phyloP scores from a whole-genome alignment of 306 rosid genomes.

The Begonia masoniana region DNA sequence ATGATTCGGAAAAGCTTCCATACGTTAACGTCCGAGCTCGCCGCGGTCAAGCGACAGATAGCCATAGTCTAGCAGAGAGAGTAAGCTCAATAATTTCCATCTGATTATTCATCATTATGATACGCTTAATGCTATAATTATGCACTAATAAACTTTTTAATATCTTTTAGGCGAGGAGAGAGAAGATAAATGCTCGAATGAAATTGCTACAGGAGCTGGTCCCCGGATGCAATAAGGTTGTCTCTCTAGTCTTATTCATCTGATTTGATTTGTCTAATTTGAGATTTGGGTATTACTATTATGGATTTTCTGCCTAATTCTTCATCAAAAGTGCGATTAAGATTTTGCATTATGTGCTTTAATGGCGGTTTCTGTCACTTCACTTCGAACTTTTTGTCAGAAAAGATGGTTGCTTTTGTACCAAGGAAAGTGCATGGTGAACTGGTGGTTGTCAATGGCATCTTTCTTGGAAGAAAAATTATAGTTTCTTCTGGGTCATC shows the following conservation, averaged over 20 bases:
- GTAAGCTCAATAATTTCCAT: constrained; percentile 34
- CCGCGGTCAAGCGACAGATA: constrained; percentile 97
- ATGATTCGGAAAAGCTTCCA: constrained; percentile 59
- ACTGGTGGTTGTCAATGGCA: no score
- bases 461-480: no score
- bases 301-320: constrained; percentile 20
- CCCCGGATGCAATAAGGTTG: constrained; percentile 96
- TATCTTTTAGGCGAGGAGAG: constrained; percentile 87
- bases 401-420: background rate
- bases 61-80: constrained; percentile 97
- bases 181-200: constrained; percentile 97
- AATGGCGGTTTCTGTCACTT: constrained; percentile 33
- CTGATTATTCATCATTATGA: constrained; percentile 11
- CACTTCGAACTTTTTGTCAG: constrained; percentile 34
- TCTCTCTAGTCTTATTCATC: constrained; percentile 19
- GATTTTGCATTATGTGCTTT: constrained; percentile 21
- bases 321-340: constrained; percentile 43
- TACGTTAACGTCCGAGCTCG: constrained; percentile 95
- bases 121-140: background rate
- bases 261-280: constrained; percentile 19
- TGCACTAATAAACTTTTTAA: background rate
- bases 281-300: constrained; percentile 21
- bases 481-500: no score
- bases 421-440: no score
- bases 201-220: constrained; percentile 92